These are phyloP conservation scores for Bisporella sp. DNA, from an alignment of 2,329 filamentous ascomycete species.

Conservation along the genomic window DNA sequence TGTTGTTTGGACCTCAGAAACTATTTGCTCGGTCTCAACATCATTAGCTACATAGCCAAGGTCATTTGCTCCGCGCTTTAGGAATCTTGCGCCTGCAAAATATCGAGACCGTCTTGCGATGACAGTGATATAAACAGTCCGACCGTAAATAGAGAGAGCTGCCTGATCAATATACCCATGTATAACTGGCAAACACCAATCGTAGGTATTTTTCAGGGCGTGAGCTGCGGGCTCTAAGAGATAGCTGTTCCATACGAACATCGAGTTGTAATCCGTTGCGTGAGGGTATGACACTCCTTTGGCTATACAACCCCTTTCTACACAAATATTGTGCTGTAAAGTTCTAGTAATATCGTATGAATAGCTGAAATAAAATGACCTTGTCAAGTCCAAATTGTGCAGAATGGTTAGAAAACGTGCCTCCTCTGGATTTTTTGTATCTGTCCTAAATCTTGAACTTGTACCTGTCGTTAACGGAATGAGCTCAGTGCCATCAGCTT, in stretches of 20 bases:
- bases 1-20: constrained; percentile 88
- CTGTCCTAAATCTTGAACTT: constrained; percentile 58
- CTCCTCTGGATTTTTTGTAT: constrained; percentile 73
- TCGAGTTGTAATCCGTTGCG: constrained; percentile 70
- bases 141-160: constrained; percentile 77
- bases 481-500: constrained; percentile 88
- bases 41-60: constrained; percentile 95
- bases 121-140: constrained; percentile 84
- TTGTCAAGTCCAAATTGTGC: constrained; percentile 81
- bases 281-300: constrained; percentile 53
- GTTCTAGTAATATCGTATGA: constrained; percentile 94
- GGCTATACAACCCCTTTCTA: constrained; percentile 65
- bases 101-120: constrained; percentile 87
- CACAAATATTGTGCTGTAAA: constrained; percentile 83
- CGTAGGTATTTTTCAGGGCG: constrained; percentile 72
- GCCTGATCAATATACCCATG: constrained; percentile 96
- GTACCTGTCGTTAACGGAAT: constrained; percentile 73
- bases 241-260: constrained; percentile 98
- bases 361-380: constrained; percentile 97
- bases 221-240: constrained; percentile 68
- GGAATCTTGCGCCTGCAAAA: constrained; percentile 88
- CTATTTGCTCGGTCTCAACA: constrained; percentile 97
- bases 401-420: constrained; percentile 82
- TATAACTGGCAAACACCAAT: constrained; percentile 94
- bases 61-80: constrained; percentile 94